Evolutionary conservation across 1,139 yeast genomes (phyloP), one percentile per base, ranked within the genome.

Genomic region (Candida pseudoviswanathii): DNA sequence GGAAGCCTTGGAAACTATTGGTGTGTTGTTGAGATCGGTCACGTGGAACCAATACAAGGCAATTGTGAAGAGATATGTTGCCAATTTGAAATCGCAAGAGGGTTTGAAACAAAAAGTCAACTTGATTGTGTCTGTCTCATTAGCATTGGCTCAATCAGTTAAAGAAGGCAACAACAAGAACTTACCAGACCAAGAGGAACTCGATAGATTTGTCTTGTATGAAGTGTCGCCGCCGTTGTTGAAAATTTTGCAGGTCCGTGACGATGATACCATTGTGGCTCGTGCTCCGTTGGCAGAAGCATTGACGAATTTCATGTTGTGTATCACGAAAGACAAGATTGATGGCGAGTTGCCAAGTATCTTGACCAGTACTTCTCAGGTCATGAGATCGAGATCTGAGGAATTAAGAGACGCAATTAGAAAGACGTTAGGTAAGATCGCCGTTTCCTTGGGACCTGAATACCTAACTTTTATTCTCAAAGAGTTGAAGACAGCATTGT

Each of bases 321-420:
- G 90, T 51, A 74, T 94, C 42, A 75, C 88, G 0, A 76, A 77
- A 10, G 84, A 82, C 0, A 71, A 75, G 41, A 70, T 88, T 41
- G 79, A 78, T 27, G 64, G 75, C 6, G 82, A 84, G 47, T 77
- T 94, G 29, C 96, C 98, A 0, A 95, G 96, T 36, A 79, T 88
- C 25, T 74, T 94, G 58, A 89, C 97, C 0, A 84, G 85, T 54
- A 78, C 91, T 22, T 91, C 97, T 65, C 98, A 94, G 65, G 87
- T 90, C 41, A 75, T 94, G 66, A 81, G 97, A 57, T 85, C 96
- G 29, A 82, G 91, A 62, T 83, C 94, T 2, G 97, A 90, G 65
- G 96, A 88, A 52, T 74, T 92, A 47, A 84, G 99, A 70, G 97
- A 94, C 62, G 84, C 90, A 8, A 85, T 90, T 8, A 81, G 99